Base-by-base conservation (phyloP, 345 rosid genomes). In the Anacardium occidentale region DNA sequence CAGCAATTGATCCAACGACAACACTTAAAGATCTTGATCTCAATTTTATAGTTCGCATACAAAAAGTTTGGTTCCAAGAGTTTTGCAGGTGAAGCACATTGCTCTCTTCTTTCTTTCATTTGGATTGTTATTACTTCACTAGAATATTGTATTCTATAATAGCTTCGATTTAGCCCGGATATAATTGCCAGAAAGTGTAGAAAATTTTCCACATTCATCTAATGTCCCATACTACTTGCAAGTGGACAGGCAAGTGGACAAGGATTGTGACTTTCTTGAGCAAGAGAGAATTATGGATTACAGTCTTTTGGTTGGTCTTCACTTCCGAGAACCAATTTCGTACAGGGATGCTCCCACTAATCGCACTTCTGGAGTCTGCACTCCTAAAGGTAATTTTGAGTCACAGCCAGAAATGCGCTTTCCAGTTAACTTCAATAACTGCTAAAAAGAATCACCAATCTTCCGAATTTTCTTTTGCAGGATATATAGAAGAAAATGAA, bases 1-100 rank as follows among this genome's bases (percentile, higher is more conserved):
- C 94, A 34, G 97, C 87, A 71, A 87, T 95, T n/a, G 98, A 95
- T 79, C 88, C 94, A 50, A 88, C 86, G 21, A 88, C 91, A 14
- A 95, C 98, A 29, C 98, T 95, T 73, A 95, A 92, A 82, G 99
- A 95, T 78, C 99, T 95, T 47, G 98, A 95, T 83, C 91, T 95
- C 71, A 92, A 90, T 74, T 91, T 82, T 69, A 54, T 91, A 40
- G 91, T 93, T 71, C 78, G 98, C 9, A 70, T 95, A 58, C 90
- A 90, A 72, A 89, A 86, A 72, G 71, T 72, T 21, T 91, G 97
- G 96, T 93, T 85, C 82, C 94, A 86, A 82, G 98, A 94, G 77
- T 90, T 94, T 64, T 89, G 91, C 90, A 90, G 96, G 99, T 94
- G 42, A 76, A 67, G 42, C 55, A 40, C 32, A 51, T 67, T 64